Base-by-base conservation (phyloP, 345 rosid species). In the Garcia nutans region DNA sequence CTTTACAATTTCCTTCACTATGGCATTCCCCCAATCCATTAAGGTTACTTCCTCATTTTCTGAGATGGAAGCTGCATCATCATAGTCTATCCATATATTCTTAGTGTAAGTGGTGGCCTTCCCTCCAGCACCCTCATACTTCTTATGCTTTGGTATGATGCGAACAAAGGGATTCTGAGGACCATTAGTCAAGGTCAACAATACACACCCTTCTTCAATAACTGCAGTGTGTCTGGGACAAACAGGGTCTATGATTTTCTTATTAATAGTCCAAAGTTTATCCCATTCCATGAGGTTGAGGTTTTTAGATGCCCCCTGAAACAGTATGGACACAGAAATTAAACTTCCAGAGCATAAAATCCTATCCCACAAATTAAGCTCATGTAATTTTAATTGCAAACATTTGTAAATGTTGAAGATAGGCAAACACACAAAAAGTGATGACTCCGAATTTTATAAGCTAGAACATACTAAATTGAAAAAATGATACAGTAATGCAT, bases 241-340 rank as follows among this genome's bases (percentile, higher is more conserved):
- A 73, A 96, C 94, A 20, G 95, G 99, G 85, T 96, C 99, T 12
- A 96, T 65, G 41, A 93, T 93, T 83, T 87, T 92, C 91, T 96
- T 92, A 65, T 96, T 96, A 41, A 96, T 93, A 31, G 92, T 85
- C 99, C 99, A 96, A 57, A 96, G 90, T 75, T 96, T 93, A 84
- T 96, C 99, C 99, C 99, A 89, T 73, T 92, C 99, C 98, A 96
- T 93, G 31, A 96, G 91, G 77, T 93, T 93, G 50, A 93, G 91
- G 82, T 93, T 96, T 80, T 93, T 96, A 0, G 95, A 96, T 45
- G 97, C 99, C 0, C 98, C 98, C 96, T 93, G 85, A 47, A 84
- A 82, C 73, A 6, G 41, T 6, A 78, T 42, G 68, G 37, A 74
- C 20, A 68, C 9, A 63, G 47, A 63, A 70, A 41, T 65, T 60